Base-by-base conservation (phyloP, 345 rosid genomes). In the Murraya paniculata region DNA sequence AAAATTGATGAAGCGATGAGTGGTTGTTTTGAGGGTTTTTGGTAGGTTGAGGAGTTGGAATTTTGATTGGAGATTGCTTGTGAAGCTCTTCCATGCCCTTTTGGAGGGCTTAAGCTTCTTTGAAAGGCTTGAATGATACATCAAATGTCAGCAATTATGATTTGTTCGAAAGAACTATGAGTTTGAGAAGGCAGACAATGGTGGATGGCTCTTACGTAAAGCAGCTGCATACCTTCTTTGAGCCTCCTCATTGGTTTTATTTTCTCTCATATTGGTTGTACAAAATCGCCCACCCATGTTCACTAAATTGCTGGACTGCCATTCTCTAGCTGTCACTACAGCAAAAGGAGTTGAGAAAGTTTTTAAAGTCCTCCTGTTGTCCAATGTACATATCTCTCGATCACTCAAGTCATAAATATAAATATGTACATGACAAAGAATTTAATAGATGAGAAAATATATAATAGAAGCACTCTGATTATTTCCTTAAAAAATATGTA, bases 81-180 rank as follows among this genome's bases (percentile, higher is more conserved):
- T 76, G 79, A 93, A 82, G 74, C 79, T 83, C 80, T 75, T 93
- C 91, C 92, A 88, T 27, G 95, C 95, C 79, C 76, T 82, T 62
- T 86, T 89, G 19, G 89, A 92, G 1, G 90, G 94, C 30, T 77
- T 85, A 69, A 90, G 92, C 92, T 86, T 93, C 89, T 78, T 92
- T 68, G 38, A 72, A 16, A 89, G 82, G 72, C 88, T 81, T 35
- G 86, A 77, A 7, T 75, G 86, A 64, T 90, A 77, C 97, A 90
- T 92, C 18, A 70, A 68, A 59, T 67, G n/a, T 28, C 19, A 25
- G 38, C 53, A 31, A 33, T 8, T 7, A 28, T 30, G 53, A 71
- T 71, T 18, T 25, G 19, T 27, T 48, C 21, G 18, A 53, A 53
- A 2, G 9, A 28, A 48, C 10, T 33, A 8, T 14, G 48, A 67